Evolutionary conservation across 768 basidiomycete species (phyloP).

Genomic region (Pulveroboletus frians): DNA sequence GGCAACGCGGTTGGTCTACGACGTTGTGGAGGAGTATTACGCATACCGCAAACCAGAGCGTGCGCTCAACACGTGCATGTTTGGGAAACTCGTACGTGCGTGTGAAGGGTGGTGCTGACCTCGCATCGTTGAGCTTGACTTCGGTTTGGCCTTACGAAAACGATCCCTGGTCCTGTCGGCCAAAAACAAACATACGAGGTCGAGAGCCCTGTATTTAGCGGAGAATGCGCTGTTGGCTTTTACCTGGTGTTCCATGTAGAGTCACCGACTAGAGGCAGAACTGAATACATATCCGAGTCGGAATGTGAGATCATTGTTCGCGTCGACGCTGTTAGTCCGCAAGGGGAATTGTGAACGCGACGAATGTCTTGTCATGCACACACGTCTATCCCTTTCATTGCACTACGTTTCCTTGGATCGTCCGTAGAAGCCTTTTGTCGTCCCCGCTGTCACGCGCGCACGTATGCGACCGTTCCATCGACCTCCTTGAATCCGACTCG

Average conservation of each 20-base stretch:
- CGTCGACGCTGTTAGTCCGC: not conserved
- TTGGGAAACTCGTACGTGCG: slow-evolving; percentile 83
- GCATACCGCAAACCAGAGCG: slow-evolving; percentile 87
- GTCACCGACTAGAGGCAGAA: slow-evolving; percentile 2
- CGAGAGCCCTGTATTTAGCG: slow-evolving; percentile 85
- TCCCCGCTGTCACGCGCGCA: slow-evolving; percentile 4
- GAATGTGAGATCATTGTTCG: not conserved
- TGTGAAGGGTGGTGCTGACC: not conserved
- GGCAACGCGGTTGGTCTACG: not conserved
- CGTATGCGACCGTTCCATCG: slow-evolving; percentile 9
- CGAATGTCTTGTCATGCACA: slow-evolving; percentile 30
- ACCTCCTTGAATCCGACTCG: slow-evolving; percentile 34
- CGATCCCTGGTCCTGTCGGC: slow-evolving; percentile 84
- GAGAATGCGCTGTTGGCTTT: slow-evolving; percentile 32
- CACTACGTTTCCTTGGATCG: not conserved
- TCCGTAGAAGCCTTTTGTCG: not conserved
- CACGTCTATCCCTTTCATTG: slow-evolving; percentile 7
- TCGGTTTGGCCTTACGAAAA: slow-evolving; percentile 87
- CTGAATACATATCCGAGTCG: not conserved
- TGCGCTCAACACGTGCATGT: slow-evolving; percentile 87
- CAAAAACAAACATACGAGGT: slow-evolving; percentile 86
- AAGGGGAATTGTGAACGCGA: too few species aligned
- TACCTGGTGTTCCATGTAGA: slow-evolving; percentile 6
- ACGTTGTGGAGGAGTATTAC: slow-evolving; percentile 66
- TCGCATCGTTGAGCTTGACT: not conserved